Evolutionary conservation across 371 early-diverging fungal species (phyloP), one percentile per base, ranked within the genome.

Genomic region (Actinomortierella ambigua): DNA sequence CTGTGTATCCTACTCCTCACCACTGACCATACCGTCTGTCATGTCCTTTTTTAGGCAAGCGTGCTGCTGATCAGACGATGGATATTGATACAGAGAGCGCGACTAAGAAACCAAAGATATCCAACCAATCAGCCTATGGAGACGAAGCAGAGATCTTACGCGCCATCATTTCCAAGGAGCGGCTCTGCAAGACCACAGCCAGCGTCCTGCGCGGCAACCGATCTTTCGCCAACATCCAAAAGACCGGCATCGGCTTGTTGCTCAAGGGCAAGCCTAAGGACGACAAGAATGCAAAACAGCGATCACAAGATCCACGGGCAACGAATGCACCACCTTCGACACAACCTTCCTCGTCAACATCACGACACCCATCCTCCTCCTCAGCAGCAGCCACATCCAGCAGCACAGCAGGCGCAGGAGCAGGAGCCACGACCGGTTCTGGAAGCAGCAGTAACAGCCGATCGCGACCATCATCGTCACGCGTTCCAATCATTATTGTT

Each of bases 401-500:
- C 34, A 6, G 7, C 34, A 34, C 34, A 6, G 11, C 34, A 34
- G 11, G 7, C 11, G 34, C 34, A 34, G 34, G 4, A 34, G 34
- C 34, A 34, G 34, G 4, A 34, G 34, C 34, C 4, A 34, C 11
- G 11, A 34, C 11, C 34, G 34, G n/a, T n/a, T n/a, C n/a, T n/a
- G n/a, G n/a, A n/a, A n/a, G n/a, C n/a, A n/a, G n/a, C n/a, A n/a
- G n/a, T n/a, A n/a, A n/a, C n/a, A n/a, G n/a, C n/a, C n/a, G n/a
- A n/a, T n/a, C n/a, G n/a, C n/a, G n/a, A n/a, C 7, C 54, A 48
- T 57, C 63, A 56, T 46, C 63, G 1, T 64, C 61, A 24, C 67
- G 64, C 23, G 87, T 87, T 48, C 95, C 95, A 8, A 91, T 95
- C 43, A 95, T 96, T 57, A 88, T 96, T 52, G 91, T 96, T 14